Base-by-base conservation (phyloP, 2,329 filamentous ascomycete species). In the Coniochaeta sp. region DNA sequence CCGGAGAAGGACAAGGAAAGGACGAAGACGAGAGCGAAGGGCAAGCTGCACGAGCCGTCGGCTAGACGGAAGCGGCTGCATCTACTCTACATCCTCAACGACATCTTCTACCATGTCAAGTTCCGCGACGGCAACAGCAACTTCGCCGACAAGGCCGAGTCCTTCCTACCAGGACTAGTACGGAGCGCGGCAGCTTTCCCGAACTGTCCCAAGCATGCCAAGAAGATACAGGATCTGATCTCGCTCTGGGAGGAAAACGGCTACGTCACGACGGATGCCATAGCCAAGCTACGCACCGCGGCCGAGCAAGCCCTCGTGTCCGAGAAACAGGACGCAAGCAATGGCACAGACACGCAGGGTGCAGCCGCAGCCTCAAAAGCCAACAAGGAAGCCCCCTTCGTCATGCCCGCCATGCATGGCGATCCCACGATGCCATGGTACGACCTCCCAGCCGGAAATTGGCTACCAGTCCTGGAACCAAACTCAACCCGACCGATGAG, bases 401-500 rank as follows among this genome's bases (percentile, higher is more conserved):
- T 86, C 26, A 78, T 95, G 66, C 91, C 91, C 18, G 75, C 86
- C 1, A 81, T 79, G 52, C 91, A 95, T 64, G 91, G 91, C 35
- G 88, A 95, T 62, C 70, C 77, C 1, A 78, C 81, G 0, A 82
- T 78, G 4, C 83, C 86, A 0, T 95, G 86, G 80, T 87, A 91
- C 68, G 89, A 95, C 57, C 72, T 95, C 1, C 90, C 90, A 0
- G 89, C 89, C 1, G 86, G 83, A 2, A 92, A 89, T 57, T 85
- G 91, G 74, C 78, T 95, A 45, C 87, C 87, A 4, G 85, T 87
- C 52, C 82, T 95, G 54, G 80, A 87, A 33, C 87, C 86, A 4
- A 86, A 92, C 62, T 90, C 87, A 1, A 83, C 82, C 7, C 77
- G 80, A 48, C 83, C 89, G 6, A 89, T 96, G 71, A 82, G 85